Conservation (phyloP, 2,329 filamentous ascomycete genomes). For the Pestalotiopsis fici region DNA sequence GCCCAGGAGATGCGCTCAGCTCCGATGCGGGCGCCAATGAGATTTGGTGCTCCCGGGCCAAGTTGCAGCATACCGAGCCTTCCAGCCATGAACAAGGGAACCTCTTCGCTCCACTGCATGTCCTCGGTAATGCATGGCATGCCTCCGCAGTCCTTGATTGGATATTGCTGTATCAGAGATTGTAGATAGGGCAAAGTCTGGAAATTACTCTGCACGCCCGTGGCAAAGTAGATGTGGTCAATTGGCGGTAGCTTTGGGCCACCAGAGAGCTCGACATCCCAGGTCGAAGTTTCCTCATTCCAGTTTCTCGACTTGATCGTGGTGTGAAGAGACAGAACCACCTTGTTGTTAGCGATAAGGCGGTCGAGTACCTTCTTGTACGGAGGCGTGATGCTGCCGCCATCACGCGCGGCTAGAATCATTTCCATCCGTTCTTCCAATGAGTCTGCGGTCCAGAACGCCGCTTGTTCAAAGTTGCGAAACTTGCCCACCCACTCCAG, state of each 20-base stretch:
- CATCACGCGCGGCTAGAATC: conserved; percentile 66
- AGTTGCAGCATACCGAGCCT: conserved; percentile 67
- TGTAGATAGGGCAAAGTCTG: conserved; percentile 60
- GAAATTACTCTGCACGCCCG: conserved; percentile 68
- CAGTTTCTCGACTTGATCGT: conserved; percentile 53
- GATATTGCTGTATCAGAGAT: conserved; percentile 58
- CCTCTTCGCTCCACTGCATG: conserved; percentile 71
- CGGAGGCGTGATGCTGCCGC: conserved; percentile 73
- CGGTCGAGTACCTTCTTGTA: conserved; percentile 68
- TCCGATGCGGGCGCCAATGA: conserved; percentile 72
- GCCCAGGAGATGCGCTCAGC: conserved; percentile 75
- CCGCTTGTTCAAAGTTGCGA: conserved; percentile 73
- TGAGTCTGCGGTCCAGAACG: conserved; percentile 75
- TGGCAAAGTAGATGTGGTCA: conserved; percentile 76
- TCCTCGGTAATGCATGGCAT: conserved; percentile 76
- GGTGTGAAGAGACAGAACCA: conserved; percentile 61
- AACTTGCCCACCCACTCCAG: conserved; percentile 83
- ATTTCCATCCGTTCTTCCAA: conserved; percentile 70
- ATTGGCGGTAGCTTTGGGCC: conserved; percentile 54
- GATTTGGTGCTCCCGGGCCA: conserved; percentile 72
- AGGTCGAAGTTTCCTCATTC: conserved; percentile 45
- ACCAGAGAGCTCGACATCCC: conserved; percentile 34
- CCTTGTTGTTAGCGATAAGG: conserved; percentile 51
- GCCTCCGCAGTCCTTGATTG: conserved; percentile 63
- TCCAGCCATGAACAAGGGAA: conserved; percentile 73